Percentiles rank a stretch among this genome's conserved stretches.
Conservation (phyloP, 2,329 filamentous ascomycete species). For the Colletotrichum sp. region DNA sequence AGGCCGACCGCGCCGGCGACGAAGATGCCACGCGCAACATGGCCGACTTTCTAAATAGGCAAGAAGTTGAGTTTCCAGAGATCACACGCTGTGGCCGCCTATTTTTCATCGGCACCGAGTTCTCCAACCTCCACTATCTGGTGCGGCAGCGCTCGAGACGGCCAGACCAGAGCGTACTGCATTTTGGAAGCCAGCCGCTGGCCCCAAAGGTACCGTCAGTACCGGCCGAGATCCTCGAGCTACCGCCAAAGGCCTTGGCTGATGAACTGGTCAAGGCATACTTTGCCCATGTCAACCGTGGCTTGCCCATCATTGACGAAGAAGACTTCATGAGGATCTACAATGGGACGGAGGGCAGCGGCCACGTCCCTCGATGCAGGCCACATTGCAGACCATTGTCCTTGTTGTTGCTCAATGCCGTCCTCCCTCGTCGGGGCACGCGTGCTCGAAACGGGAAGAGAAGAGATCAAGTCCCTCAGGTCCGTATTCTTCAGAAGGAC, state of each 20-base stretch:
- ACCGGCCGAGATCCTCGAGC: constrained; percentile 50
- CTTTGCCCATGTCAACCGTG: constrained; percentile 54
- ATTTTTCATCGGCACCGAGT: constrained; percentile 59
- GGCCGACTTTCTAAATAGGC: constrained; percentile 54
- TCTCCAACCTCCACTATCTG: constrained; percentile 60
- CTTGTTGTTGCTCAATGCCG: constrained; percentile 53
- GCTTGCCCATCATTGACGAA: constrained; percentile 57
- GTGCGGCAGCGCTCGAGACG: constrained; percentile 47
- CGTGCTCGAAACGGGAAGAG: constrained; percentile 44
- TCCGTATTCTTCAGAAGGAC: constrained; percentile 55
- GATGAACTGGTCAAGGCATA: constrained; percentile 56
- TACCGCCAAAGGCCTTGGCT: constrained; percentile 51
- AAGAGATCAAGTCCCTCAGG: constrained; percentile 41
- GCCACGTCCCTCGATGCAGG: not conserved
- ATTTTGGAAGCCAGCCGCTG: constrained; percentile 37
- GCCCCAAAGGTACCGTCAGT: constrained; percentile 44
- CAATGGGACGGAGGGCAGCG: constrained; percentile 41
- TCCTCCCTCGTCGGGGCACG: constrained; percentile 57
- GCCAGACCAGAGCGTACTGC: constrained; percentile 29
- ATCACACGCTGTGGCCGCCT: constrained; percentile 53
- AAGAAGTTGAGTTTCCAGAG: constrained; percentile 46
- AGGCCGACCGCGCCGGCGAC: constrained; percentile 28
- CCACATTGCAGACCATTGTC: constrained; percentile 42
- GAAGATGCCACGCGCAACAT: constrained; percentile 49
- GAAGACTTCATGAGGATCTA: constrained; percentile 56